phyloP scores from a whole-genome alignment of 2,329 filamentous ascomycete genomes.

The Aspergillus texensis region DNA sequence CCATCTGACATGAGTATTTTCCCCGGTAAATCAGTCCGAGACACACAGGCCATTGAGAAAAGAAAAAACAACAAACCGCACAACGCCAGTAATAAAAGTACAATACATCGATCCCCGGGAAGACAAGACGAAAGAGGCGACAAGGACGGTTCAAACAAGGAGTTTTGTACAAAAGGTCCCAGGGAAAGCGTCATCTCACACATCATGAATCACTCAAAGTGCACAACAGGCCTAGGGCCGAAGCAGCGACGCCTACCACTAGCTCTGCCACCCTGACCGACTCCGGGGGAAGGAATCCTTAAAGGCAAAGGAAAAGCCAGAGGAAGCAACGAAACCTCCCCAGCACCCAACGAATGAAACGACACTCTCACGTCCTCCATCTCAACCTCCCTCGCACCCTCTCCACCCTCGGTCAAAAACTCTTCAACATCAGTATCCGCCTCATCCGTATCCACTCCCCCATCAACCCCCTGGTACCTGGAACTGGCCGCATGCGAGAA shows the following conservation, averaged over 20 bases:
- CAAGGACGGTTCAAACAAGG: neutral
- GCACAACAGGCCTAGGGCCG: neutral
- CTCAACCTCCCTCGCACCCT: neutral
- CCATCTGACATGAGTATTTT: neutral
- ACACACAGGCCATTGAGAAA: neutral
- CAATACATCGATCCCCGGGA: neutral
- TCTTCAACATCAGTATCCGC: neutral
- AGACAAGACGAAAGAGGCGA: neutral
- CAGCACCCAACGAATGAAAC: slow-evolving; percentile 8
- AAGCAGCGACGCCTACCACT: neutral
- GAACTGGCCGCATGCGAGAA: neutral
- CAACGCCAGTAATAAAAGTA: neutral
- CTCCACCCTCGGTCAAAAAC: no score
- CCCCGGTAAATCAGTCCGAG: neutral
- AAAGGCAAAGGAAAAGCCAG: neutral
- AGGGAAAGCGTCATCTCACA: neutral
- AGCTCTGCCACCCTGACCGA: neutral
- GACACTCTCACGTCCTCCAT: neutral
- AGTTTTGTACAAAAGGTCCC: neutral
- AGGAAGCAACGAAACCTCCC: slow-evolving; percentile 2
- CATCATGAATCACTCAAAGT: neutral
- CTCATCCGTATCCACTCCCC: neutral
- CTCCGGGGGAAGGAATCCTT: neutral
- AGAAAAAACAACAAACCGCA: neutral
- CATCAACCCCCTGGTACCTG: neutral